phyloP scores from a whole-genome alignment of 2,329 filamentous ascomycete species.

The Phyllosticta citrichinensis region DNA sequence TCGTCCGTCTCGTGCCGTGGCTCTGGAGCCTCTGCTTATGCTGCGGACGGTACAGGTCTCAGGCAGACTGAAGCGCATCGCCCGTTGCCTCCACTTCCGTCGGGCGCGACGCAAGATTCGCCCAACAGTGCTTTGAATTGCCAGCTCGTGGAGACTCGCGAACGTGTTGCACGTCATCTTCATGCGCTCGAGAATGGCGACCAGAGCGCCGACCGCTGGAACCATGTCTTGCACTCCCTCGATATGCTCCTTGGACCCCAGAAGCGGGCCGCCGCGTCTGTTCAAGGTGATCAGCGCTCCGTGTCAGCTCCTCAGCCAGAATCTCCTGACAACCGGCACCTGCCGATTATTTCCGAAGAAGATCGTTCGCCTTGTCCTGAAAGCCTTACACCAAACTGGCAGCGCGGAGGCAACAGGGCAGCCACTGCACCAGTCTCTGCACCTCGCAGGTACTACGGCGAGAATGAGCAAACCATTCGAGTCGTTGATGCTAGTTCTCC shows the following conservation, averaged over 20 bases:
- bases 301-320: constrained; percentile 38
- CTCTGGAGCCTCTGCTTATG: constrained; percentile 17
- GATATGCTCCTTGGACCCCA: constrained; percentile 5
- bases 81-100: constrained; percentile 36
- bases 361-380: constrained; percentile 25
- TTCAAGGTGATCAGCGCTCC: constrained; percentile 26
- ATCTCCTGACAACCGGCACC: constrained; percentile 20
- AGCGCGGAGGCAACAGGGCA: constrained; percentile 25
- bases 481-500: constrained; percentile 45
- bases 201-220: constrained; percentile 41
- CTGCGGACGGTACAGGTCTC: background rate
- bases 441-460: constrained; percentile 14
- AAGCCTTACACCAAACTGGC: constrained; percentile 20
- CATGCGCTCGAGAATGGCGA: constrained; percentile 31
- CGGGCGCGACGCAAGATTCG: constrained; percentile 25
- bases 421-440: constrained; percentile 33
- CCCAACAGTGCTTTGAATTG: constrained; percentile 43
- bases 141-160: constrained; percentile 49
- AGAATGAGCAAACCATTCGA: constrained; percentile 41
- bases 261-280: constrained; percentile 1
- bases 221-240: constrained; percentile 35
- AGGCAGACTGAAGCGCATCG: constrained; percentile 19
- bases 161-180: constrained; percentile 44
- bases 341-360: constrained; percentile 46
- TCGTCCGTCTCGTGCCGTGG: constrained; percentile 37